These are phyloP conservation scores for Musa acuminata DNA, from an alignment of 176 grass and related monocot species.

Conservation along the genomic window DNA sequence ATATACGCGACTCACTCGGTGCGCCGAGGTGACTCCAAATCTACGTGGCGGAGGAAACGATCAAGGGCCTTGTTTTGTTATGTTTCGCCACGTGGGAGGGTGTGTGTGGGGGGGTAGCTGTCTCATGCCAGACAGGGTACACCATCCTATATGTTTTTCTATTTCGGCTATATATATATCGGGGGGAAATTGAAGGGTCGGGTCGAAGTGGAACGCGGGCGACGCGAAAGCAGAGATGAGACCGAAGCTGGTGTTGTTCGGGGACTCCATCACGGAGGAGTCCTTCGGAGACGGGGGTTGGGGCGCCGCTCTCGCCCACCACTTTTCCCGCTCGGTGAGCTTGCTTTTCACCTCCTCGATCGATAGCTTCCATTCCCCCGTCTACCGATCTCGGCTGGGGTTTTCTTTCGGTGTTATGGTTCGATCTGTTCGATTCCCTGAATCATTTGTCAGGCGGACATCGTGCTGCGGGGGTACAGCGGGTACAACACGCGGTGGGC, in stretches of 20 bases:
- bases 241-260: slow-evolving; percentile 51
- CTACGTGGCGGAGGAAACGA: no score
- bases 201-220: no score
- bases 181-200: no score
- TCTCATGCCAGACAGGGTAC: no score
- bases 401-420: neutral
- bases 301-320: slow-evolving; percentile 50
- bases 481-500: slow-evolving; percentile 97
- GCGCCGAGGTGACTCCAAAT: no score
- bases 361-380: neutral
- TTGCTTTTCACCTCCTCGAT: neutral
- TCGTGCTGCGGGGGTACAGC: slow-evolving; percentile 68
- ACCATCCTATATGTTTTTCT: no score
- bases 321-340: slow-evolving; percentile 45
- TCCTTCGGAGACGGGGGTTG: slow-evolving; percentile 56
- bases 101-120: no score
- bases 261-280: slow-evolving; percentile 61
- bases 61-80: no score
- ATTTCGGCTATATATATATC: no score
- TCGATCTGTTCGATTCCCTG: neutral
- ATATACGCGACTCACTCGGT: no score
- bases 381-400: neutral
- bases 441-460: slow-evolving; percentile 36
- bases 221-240: neutral
- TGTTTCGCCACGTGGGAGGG: no score